Conservation (phyloP, 345 rosid genomes). For the Syzygium aromaticum region DNA sequence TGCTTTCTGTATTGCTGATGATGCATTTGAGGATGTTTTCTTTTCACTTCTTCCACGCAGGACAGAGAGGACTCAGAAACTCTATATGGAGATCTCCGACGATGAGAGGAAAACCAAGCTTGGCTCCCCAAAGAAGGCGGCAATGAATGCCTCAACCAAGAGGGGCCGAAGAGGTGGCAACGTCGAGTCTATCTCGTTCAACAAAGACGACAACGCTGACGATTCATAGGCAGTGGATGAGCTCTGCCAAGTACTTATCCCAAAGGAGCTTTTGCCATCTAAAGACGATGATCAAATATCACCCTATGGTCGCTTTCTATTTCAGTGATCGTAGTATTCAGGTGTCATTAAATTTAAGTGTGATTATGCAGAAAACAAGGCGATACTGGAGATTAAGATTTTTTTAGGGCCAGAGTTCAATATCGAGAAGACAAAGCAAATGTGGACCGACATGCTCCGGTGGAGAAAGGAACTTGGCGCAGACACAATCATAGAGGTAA, state of each 20-base stretch:
- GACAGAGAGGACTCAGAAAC: not conserved
- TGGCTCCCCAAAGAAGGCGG: conserved; percentile 60
- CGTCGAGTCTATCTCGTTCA: conserved; percentile 37
- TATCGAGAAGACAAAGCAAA: conserved; percentile 67
- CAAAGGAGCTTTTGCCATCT: conserved; percentile 63
- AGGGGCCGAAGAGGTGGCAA: conserved; percentile 55
- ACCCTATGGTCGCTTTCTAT: conserved; percentile 46
- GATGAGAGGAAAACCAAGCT: conserved; percentile 67
- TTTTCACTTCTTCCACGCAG: not conserved
- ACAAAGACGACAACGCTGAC: conserved; percentile 60
- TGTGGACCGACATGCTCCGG: conserved; percentile 71
- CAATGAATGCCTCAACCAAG: conserved; percentile 58
- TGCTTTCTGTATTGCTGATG: not conserved
- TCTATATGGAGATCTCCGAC: conserved; percentile 28
- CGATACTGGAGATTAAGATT: conserved; percentile 16
- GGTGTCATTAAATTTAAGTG: not conserved
- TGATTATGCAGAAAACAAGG: not conserved
- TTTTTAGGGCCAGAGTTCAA: conserved; percentile 70
- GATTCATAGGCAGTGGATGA: conserved; percentile 64
- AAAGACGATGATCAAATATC: conserved; percentile 73
- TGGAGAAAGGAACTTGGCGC: conserved; percentile 85
- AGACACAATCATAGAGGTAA: conserved; percentile 67
- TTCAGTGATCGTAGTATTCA: not conserved
- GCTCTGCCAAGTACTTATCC: conserved; percentile 66
- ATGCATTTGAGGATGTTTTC: not conserved